Percentiles rank a stretch among this genome's conserved stretches.
These are phyloP conservation scores for Eragrostis curvula DNA, from an alignment of 176 grass and related monocot genomes.

Conservation along the genomic window DNA sequence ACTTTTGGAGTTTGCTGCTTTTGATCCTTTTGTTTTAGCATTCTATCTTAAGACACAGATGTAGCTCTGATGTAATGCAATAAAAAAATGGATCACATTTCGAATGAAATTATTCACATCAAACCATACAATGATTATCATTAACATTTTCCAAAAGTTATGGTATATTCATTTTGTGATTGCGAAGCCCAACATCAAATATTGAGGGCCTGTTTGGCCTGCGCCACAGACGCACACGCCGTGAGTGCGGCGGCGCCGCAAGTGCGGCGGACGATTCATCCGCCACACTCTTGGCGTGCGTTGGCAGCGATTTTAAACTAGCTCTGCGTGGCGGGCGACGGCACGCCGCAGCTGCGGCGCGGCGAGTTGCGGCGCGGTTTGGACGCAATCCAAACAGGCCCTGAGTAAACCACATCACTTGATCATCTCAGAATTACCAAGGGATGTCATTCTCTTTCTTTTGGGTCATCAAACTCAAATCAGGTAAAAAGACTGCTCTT, in stretches of 20 bases:
- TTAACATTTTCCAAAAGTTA: background rate
- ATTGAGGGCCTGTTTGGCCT: background rate
- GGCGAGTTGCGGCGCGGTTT: too few relatives aligned
- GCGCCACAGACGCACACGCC: too few relatives aligned
- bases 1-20: background rate
- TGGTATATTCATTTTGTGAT: background rate
- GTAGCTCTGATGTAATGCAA: background rate
- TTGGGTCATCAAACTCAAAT: background rate
- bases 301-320: too few relatives aligned
- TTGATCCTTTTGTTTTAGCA: background rate
- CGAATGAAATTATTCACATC: background rate
- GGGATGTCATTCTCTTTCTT: background rate
- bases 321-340: too few relatives aligned
- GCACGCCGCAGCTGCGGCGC: too few relatives aligned
- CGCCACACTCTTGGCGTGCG: too few relatives aligned
- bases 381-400: too few relatives aligned
- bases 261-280: too few relatives aligned
- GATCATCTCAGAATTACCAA: slow-evolving; percentile 7
- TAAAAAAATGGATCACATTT: slow-evolving; percentile 25
- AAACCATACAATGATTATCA: background rate
- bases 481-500: background rate
- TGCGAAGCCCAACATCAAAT: background rate
- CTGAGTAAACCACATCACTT: background rate
- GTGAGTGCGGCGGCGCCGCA: too few relatives aligned
- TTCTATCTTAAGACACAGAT: slow-evolving; percentile 10